Evolutionary conservation across 768 basidiomycete genomes (phyloP), one percentile per base, ranked within the genome.

Genomic region (Russula emetica): DNA sequence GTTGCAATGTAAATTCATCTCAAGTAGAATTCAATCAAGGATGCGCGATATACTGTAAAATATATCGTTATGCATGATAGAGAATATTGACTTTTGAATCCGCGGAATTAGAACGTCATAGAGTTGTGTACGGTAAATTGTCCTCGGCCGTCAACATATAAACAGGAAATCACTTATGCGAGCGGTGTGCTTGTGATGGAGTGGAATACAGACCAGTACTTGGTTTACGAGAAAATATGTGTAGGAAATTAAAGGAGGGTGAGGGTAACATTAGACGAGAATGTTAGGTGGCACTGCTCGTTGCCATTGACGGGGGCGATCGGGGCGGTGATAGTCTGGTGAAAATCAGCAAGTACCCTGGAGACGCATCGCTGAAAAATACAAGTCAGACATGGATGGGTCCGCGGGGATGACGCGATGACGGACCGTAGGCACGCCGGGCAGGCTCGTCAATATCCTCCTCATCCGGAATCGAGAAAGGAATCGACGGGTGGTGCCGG

Each of bases 401-500:
- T 22, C 24, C 18, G n/a, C 2, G 18, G 36, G 16, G 2, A 40
- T 40, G 38, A 18, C 38, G 13, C 1, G 38, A 49, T 52, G 50
- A 62, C 83, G 59, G 64, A 90, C 89, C 74, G 69, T 88, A 89
- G 69, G 90, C 89, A 53, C 81, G 75, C 36, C 84, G 81, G 40
- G 81, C 76, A 67, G 87, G 77, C 69, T 87, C 86, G 69, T 90
- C 87, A 16, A 77, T 79, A 54, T 76, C 74, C 70, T 88, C 87
- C 49, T 88, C 87, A 63, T 90, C n/a, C 90, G 32, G 90, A 91
- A 73, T 90, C 88, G 55, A 79, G 74, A 32, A 91, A 76, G n/a
- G 90, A 85, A 70, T 92, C 90, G 42, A 83, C 82, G 34, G n/a
- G 80, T 83, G 58, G 78, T 81, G 61, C 85, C 78, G 18, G n/a